A percentile compares a stretch with the other conserved stretches of the same genome.
These are phyloP conservation scores for Trebouxia sp. DNA, from an alignment of 139 green algal genomes.

Conservation along the genomic window DNA sequence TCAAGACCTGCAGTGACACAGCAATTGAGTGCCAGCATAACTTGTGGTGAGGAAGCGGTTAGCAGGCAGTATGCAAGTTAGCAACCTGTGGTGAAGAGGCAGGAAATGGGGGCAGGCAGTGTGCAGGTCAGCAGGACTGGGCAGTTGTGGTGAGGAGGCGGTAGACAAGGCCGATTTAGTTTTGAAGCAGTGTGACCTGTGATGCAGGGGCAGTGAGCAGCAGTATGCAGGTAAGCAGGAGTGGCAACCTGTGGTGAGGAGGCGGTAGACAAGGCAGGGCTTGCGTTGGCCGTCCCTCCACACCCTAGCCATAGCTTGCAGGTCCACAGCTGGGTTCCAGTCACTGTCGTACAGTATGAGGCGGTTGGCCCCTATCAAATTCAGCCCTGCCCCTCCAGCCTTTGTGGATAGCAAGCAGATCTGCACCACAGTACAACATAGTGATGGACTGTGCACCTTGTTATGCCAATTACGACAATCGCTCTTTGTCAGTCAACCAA, in stretches of 20 bases:
- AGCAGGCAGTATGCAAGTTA: too few species aligned
- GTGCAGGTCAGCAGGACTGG: background rate
- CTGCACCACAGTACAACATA: slow-evolving; percentile 30
- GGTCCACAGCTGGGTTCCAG: slow-evolving; percentile 76
- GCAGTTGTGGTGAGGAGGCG: too few species aligned
- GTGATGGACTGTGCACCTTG: too few species aligned
- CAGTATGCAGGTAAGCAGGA: background rate
- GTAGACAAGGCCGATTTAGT: too few species aligned
- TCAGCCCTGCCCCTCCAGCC: slow-evolving; percentile 87
- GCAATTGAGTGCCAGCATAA: too few species aligned
- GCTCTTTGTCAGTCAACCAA: background rate
- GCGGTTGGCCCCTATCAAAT: slow-evolving; percentile 81
- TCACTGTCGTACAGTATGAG: slow-evolving; percentile 72
- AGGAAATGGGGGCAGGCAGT: background rate
- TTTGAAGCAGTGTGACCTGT: too few species aligned
- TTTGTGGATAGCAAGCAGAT: slow-evolving; percentile 86
- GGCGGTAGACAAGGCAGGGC: slow-evolving; percentile 75
- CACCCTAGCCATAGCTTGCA: slow-evolving; percentile 82
- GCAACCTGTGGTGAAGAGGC: too few species aligned
- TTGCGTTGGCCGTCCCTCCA: slow-evolving; percentile 85
- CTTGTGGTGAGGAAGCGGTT: too few species aligned
- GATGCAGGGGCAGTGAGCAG: too few species aligned
- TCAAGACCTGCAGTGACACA: too few species aligned
- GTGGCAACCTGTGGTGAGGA: slow-evolving; percentile 75
- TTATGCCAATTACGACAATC: background rate